phyloP scores from a whole-genome alignment of 169 alveolate genomes.

The Perkinsus marinus region DNA sequence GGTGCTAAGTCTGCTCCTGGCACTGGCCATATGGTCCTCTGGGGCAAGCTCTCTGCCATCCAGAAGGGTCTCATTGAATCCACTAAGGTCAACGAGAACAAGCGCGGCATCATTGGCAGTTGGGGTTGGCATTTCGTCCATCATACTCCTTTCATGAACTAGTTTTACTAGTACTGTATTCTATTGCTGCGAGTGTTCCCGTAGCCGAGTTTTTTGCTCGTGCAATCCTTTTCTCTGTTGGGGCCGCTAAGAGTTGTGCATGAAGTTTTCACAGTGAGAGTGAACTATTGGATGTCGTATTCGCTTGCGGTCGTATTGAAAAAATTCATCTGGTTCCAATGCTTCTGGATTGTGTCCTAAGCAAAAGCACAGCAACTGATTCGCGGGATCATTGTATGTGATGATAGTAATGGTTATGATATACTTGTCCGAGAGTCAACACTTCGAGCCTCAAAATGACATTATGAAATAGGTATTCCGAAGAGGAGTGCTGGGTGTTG shows the following conservation, averaged over 20 bases:
- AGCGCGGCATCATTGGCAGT: conserved; percentile 12
- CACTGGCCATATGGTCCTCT: conserved; percentile 15
- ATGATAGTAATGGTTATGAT: no score
- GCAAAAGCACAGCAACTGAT: no score
- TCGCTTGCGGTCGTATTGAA: no score
- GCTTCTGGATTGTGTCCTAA: no score
- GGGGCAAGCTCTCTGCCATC: conserved; percentile 26
- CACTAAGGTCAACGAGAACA: conserved; percentile 25
- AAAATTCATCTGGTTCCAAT: no score
- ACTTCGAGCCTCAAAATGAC: no score
- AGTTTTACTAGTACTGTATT: background rate
- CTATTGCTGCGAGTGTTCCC: background rate
- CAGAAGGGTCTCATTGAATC: conserved; percentile 31
- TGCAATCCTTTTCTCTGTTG: background rate
- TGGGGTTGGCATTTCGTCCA: conserved; percentile 27
- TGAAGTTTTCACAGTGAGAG: no score
- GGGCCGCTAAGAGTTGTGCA: background rate
- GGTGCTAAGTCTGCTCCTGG: conserved; percentile 17
- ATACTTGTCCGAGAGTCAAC: no score
- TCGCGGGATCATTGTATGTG: no score
- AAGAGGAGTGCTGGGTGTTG: no score
- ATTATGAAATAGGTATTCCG: no score
- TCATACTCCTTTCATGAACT: conserved; percentile 16
- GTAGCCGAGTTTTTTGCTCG: background rate
- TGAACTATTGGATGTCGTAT: no score